Conservation (phyloP, 305 asterid genomes). For the Ruellia speciosa region DNA sequence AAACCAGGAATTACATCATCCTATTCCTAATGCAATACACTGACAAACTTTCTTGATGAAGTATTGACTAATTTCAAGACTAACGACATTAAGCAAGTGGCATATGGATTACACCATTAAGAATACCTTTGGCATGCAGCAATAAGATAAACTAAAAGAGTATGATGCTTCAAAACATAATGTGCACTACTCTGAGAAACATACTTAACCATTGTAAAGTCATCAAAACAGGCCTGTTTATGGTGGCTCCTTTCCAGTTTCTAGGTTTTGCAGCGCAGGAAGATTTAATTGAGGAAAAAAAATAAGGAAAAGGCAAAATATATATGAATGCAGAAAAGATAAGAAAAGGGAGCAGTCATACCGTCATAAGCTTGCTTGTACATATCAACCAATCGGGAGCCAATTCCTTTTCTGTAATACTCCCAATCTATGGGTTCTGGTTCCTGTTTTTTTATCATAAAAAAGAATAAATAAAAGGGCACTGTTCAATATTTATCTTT, state of each 20-base stretch:
- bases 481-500: too few species aligned
- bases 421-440: constrained; percentile 50
- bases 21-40: neutral
- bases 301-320: neutral
- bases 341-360: neutral
- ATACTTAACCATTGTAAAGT: neutral
- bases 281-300: too few species aligned
- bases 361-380: constrained; percentile 64
- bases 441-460: neutral
- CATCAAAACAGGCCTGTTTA: neutral
- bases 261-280: too few species aligned
- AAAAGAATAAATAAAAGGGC: too few species aligned
- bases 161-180: neutral
- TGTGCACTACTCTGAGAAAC: neutral
- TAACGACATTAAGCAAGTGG: neutral
- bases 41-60: neutral
- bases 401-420: constrained; percentile 78
- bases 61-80: neutral
- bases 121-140: neutral
- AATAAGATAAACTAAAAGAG: neutral
- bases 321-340: neutral
- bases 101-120: neutral
- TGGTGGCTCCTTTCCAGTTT: neutral
- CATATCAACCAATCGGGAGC: constrained; percentile 16
- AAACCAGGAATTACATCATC: neutral